Percentiles rank a stretch among this genome's conserved stretches.
Evolutionary conservation across 2,329 filamentous ascomycete species (phyloP).

Genomic region (Davidsoniella neocaledoniae): DNA sequence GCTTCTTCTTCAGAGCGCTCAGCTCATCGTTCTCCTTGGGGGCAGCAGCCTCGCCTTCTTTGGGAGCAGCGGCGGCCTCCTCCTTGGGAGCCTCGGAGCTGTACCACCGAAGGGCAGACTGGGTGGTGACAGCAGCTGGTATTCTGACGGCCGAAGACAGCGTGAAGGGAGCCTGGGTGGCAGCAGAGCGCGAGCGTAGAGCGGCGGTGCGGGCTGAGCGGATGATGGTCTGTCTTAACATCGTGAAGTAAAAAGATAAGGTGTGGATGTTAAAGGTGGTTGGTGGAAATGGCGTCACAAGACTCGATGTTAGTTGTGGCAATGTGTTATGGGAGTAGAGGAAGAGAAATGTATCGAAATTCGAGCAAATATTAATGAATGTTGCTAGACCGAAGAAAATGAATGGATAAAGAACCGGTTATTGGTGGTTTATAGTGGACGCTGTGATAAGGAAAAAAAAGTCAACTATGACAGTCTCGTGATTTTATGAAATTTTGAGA

Average conservation of each 20-base stretch:
- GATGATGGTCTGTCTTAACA: slow-evolving; percentile 10
- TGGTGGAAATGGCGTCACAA: too few species aligned
- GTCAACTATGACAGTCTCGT: too few species aligned
- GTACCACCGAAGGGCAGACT: slow-evolving; percentile 11
- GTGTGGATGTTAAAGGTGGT: not conserved
- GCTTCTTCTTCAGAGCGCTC: slow-evolving; percentile 31
- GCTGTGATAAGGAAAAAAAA: too few species aligned
- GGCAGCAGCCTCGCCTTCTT: slow-evolving; percentile 17
- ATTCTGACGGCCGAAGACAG: not conserved
- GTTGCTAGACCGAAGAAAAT: too few species aligned
- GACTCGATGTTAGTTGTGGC: too few species aligned
- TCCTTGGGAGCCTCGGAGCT: slow-evolving; percentile 13
- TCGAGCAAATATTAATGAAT: too few species aligned
- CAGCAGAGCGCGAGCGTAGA: slow-evolving; percentile 2
- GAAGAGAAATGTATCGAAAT: too few species aligned
- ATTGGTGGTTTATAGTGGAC: too few species aligned
- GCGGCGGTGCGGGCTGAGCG: slow-evolving; percentile 9
- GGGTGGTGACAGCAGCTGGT: not conserved
- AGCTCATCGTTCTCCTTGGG: slow-evolving; percentile 22
- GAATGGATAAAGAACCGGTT: too few species aligned
- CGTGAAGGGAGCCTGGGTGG: slow-evolving; percentile 7
- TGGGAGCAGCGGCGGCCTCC: slow-evolving; percentile 17
- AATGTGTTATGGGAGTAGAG: too few species aligned
- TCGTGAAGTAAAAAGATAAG: not conserved
- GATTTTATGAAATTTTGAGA: too few species aligned